phyloP scores from a whole-genome alignment of 2,329 filamentous ascomycete species.

The Blastomyces percursus region DNA sequence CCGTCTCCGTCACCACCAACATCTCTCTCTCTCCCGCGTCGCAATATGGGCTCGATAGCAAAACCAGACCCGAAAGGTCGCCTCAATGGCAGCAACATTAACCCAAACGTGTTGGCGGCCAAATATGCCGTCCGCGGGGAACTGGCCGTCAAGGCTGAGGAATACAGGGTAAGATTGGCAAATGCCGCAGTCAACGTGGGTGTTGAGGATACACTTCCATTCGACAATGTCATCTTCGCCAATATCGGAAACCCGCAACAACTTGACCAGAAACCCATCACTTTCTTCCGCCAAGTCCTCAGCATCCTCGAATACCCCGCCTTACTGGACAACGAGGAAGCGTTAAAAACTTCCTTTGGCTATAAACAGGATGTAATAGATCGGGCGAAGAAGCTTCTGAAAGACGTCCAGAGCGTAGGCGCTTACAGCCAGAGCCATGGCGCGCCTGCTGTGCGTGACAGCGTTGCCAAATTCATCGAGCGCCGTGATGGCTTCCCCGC shows the following conservation, averaged over 20 bases:
- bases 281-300: conserved; percentile 95
- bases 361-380: conserved; percentile 86
- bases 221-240: conserved; percentile 83
- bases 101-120: conserved; percentile 72
- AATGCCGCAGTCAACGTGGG: conserved; percentile 15
- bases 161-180: conserved; percentile 64
- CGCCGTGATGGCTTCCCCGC: conserved; percentile 81
- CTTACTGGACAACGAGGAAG: conserved; percentile 70
- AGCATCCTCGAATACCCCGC: conserved; percentile 84
- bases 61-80: conserved; percentile 24
- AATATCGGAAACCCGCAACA: conserved; percentile 99
- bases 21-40: not conserved
- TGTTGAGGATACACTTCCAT: conserved; percentile 50
- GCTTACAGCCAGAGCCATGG: conserved; percentile 95
- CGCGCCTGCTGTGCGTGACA: conserved; percentile 73
- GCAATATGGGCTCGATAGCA: conserved; percentile 12
- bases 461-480: conserved; percentile 87
- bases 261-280: conserved; percentile 97
- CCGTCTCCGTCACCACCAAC: not conserved
- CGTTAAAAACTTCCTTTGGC: conserved; percentile 61
- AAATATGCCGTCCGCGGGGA: conserved; percentile 96
- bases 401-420: conserved; percentile 78
- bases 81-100: conserved; percentile 79
- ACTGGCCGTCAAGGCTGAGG: conserved; percentile 83
- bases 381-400: conserved; percentile 68